Evolutionary conservation across 129 eudicot genomes (phyloP).

Genomic region (Helichrysum umbraculigerum): DNA sequence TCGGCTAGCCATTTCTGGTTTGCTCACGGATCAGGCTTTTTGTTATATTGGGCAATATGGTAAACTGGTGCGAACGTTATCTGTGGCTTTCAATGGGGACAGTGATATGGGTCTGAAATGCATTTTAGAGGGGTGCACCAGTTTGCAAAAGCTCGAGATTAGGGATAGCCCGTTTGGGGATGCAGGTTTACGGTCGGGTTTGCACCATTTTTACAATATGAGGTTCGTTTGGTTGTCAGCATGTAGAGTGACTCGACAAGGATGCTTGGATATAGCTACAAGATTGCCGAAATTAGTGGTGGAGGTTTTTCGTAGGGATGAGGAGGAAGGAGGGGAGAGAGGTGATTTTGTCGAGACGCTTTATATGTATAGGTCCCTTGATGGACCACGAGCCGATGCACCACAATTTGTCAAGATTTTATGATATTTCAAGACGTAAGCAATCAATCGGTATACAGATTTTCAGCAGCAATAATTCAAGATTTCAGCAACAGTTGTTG

Average conservation of each 20-base stretch:
- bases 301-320: constrained; percentile 51
- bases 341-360: constrained; percentile 55
- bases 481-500: neutral
- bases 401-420: constrained; percentile 58
- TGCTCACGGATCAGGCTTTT: constrained; percentile 67
- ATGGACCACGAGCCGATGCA: constrained; percentile 65
- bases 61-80: constrained; percentile 65
- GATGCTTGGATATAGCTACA: constrained; percentile 53
- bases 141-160: constrained; percentile 73
- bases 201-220: constrained; percentile 74
- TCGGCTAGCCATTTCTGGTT: constrained; percentile 68
- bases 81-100: constrained; percentile 72
- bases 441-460: neutral
- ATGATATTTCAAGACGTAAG: constrained; percentile 17
- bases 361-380: constrained; percentile 76
- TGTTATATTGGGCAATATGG: constrained; percentile 76
- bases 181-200: constrained; percentile 54
- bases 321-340: constrained; percentile 31
- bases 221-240: constrained; percentile 76
- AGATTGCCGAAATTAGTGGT: constrained; percentile 57
- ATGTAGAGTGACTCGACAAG: constrained; percentile 55
- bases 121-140: constrained; percentile 72
- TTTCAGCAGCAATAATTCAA: neutral
- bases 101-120: constrained; percentile 57
- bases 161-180: constrained; percentile 88